A percentile compares a stretch with the other conserved stretches of the same genome.
Evolutionary conservation across 805 yeast species (phyloP).

Genomic region (Novakomyces olei): DNA sequence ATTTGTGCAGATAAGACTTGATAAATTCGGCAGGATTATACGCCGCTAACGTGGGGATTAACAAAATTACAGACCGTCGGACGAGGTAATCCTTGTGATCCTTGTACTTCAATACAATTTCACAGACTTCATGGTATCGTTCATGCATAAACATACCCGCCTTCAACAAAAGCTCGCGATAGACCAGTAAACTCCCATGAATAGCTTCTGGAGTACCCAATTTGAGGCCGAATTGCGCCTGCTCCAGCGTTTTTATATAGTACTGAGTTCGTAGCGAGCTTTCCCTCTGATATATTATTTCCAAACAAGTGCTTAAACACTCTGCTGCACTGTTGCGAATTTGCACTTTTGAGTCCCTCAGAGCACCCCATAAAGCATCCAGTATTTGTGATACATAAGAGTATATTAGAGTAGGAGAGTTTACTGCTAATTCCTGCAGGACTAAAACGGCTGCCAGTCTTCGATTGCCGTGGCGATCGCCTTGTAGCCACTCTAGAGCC

Average conservation of each 20-base stretch:
- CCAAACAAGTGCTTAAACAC: conserved; percentile 54
- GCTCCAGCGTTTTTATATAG: conserved; percentile 48
- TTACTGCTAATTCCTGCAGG: conserved; percentile 60
- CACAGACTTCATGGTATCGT: conserved; percentile 56
- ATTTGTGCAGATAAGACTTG: conserved; percentile 56
- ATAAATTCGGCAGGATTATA: conserved; percentile 58
- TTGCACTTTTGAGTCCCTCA: conserved; percentile 52
- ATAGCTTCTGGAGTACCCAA: conserved; percentile 37
- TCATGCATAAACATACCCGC: conserved; percentile 53
- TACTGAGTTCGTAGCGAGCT: conserved; percentile 44
- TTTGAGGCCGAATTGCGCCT: conserved; percentile 36
- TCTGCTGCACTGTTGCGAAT: conserved; percentile 70
- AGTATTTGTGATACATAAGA: conserved; percentile 57
- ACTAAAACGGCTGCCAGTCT: conserved; percentile 80
- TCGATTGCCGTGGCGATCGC: conserved; percentile 47
- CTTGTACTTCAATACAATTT: conserved; percentile 45
- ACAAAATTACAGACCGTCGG: conserved; percentile 62
- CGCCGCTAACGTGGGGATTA: conserved; percentile 62
- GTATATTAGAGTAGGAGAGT: conserved; percentile 66
- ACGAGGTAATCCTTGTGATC: conserved; percentile 58
- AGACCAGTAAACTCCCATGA: conserved; percentile 74
- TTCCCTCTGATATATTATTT: conserved; percentile 63
- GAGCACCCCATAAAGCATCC: conserved; percentile 68
- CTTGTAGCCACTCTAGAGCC: conserved; percentile 74
- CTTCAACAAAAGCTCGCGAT: conserved; percentile 48